Evolutionary conservation across 2,329 filamentous ascomycete species (phyloP).

Genomic region (Trichoderma asperellum): DNA sequence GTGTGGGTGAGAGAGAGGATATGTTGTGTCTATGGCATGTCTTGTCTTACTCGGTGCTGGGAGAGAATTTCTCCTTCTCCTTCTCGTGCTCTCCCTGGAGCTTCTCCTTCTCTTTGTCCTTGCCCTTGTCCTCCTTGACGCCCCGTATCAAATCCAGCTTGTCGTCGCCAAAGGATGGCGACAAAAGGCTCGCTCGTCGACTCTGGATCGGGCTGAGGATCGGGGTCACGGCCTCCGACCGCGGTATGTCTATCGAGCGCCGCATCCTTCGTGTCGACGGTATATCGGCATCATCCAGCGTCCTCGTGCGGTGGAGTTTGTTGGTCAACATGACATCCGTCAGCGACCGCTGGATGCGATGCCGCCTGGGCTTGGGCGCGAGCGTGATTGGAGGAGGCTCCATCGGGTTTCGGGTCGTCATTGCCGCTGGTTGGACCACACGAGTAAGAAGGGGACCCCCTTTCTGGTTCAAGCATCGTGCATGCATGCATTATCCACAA

Average conservation of each 20-base stretch:
- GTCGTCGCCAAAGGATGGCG: constrained; percentile 39
- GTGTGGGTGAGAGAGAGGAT: not conserved
- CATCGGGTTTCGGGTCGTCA: constrained; percentile 32
- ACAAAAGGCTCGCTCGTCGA: constrained; percentile 48
- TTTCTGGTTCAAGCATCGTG: constrained; percentile 23
- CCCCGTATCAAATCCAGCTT: constrained; percentile 33
- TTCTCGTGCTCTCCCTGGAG: constrained; percentile 45
- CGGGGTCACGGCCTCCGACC: constrained; percentile 51
- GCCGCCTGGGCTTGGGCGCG: constrained; percentile 43
- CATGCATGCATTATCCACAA: constrained; percentile 23
- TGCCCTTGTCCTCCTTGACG: constrained; percentile 42
- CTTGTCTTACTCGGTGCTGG: constrained; percentile 40
- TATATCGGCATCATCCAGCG: constrained; percentile 38
- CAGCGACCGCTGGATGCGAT: constrained; percentile 60
- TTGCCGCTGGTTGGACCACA: constrained; percentile 22
- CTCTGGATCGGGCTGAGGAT: constrained; percentile 50
- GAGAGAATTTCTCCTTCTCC: constrained; percentile 34
- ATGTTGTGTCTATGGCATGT: not conserved
- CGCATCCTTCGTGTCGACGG: constrained; percentile 34
- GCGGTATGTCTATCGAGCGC: constrained; percentile 51
- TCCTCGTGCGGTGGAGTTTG: constrained; percentile 41
- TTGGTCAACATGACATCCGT: constrained; percentile 56
- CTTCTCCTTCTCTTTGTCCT: constrained; percentile 39
- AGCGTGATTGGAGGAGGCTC: constrained; percentile 31
- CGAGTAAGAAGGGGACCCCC: constrained; percentile 19